A percentile compares a stretch with the other conserved stretches of the same genome.
These are phyloP conservation scores for Trichoderma reesei DNA, from an alignment of 495 filamentous ascomycete species.

Conservation along the genomic window DNA sequence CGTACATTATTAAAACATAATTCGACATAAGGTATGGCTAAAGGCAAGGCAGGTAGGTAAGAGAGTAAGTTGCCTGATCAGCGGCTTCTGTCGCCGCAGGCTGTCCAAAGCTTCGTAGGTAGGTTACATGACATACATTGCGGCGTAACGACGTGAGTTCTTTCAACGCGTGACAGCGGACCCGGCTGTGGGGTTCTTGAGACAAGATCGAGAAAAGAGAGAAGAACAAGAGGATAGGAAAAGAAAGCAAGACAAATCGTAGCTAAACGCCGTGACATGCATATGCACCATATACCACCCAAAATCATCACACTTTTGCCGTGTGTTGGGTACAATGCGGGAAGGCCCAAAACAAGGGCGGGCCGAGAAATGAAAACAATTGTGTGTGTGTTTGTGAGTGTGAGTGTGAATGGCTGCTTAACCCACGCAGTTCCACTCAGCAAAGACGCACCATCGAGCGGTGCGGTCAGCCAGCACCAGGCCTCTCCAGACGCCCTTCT, in stretches of 20 bases:
- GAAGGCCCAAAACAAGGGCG: not conserved
- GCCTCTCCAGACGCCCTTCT: conserved; percentile 83
- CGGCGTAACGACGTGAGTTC: not conserved
- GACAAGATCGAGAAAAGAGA: not conserved
- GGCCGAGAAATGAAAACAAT: conserved; percentile 8
- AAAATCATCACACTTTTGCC: not conserved
- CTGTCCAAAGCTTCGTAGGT: not conserved
- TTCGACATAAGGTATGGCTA: not conserved
- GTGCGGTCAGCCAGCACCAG: conserved; percentile 91
- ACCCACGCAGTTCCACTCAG: conserved; percentile 69
- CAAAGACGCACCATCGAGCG: conserved; percentile 97
- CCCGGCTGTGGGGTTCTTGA: not conserved
- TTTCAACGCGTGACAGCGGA: conserved; percentile 1
- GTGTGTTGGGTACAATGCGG: not conserved
- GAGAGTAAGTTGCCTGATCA: not conserved
- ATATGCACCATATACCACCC: conserved; percentile 7
- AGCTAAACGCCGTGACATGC: conserved; percentile 9
- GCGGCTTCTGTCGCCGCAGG: not conserved
- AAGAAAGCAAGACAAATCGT: not conserved
- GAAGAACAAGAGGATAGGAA: not conserved
- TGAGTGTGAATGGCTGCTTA: conserved; percentile 14
- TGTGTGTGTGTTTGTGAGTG: no score
- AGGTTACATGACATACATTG: conserved; percentile 5
- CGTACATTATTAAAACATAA: not conserved
- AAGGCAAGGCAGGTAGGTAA: not conserved